Evolutionary conservation across 2,329 filamentous ascomycete genomes (phyloP).

Genomic region (Chrysoporthe deuterocubensis): DNA sequence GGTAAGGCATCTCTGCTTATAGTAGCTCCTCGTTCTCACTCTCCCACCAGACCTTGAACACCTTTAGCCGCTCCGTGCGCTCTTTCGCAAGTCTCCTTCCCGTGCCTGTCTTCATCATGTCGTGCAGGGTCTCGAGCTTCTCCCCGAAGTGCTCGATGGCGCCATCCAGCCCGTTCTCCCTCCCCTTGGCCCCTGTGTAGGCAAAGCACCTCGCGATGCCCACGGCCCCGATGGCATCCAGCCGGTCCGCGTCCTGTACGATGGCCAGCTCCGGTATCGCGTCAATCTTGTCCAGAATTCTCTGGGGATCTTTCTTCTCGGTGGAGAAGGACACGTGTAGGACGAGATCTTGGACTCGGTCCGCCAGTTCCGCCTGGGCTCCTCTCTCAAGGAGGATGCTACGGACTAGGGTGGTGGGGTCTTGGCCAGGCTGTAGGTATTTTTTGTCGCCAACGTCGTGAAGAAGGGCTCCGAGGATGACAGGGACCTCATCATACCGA

Average conservation of each 20-base stretch:
- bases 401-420: conserved; percentile 59
- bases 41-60: conserved; percentile 63
- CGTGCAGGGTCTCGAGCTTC: conserved; percentile 70
- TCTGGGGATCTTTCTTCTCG: conserved; percentile 68
- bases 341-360: conserved; percentile 72
- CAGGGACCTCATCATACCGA: conserved; percentile 52
- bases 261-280: conserved; percentile 75
- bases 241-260: conserved; percentile 88
- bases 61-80: conserved; percentile 55
- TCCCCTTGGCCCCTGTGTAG: conserved; percentile 69
- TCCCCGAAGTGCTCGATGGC: conserved; percentile 77
- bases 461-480: conserved; percentile 75
- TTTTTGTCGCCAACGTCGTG: conserved; percentile 91
- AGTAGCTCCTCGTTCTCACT: conserved; percentile 43
- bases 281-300: conserved; percentile 62
- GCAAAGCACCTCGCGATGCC: conserved; percentile 81
- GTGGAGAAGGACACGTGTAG: conserved; percentile 79
- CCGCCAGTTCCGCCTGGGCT: conserved; percentile 62
- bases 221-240: conserved; percentile 87
- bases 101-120: conserved; percentile 66
- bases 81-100: conserved; percentile 57
- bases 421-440: conserved; percentile 65
- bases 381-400: conserved; percentile 61
- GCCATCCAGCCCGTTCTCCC: conserved; percentile 57
- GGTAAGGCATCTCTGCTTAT: not conserved